Percentiles rank a stretch among this genome's conserved stretches.
phyloP scores from a whole-genome alignment of 805 yeast genomes.

The Danielozyma ontarioensis region DNA sequence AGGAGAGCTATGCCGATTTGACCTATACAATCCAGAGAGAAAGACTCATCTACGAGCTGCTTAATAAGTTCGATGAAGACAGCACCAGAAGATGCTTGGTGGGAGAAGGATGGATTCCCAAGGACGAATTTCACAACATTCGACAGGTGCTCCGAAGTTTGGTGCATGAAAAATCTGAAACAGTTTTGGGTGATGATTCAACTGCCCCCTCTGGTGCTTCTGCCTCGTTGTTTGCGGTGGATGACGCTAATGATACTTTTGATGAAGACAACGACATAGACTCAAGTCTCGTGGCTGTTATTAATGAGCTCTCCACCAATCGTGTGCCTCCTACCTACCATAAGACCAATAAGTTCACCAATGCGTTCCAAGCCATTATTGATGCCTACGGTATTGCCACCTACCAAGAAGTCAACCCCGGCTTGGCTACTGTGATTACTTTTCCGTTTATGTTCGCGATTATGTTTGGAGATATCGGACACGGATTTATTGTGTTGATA shows the following conservation, averaged over 20 bases:
- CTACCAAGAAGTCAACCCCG: conserved; percentile 94
- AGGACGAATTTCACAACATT: conserved; percentile 38
- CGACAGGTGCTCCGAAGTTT: conserved; percentile 37
- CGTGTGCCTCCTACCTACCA: conserved; percentile 93
- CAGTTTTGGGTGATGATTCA: conserved; percentile 4
- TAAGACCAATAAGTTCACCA: conserved; percentile 90
- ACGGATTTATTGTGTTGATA: conserved; percentile 77
- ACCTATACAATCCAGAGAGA: conserved; percentile 43
- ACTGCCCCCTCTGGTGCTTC: conserved; percentile 2
- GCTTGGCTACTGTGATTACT: conserved; percentile 88
- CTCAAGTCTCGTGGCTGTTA: conserved; percentile 19
- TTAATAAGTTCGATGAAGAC: conserved; percentile 68
- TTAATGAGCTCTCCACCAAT: conserved; percentile 63
- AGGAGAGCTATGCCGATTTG: conserved; percentile 30
- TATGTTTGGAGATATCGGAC: conserved; percentile 99
- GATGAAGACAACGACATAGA: conserved; percentile 12
- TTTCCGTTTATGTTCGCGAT: conserved; percentile 98
- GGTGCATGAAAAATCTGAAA: conserved; percentile 31
- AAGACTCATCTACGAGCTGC: conserved; percentile 50
- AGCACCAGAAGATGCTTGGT: conserved; percentile 58
- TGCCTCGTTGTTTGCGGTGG: conserved; percentile 18
- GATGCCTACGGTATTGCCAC: conserved; percentile 95
- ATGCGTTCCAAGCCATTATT: conserved; percentile 87
- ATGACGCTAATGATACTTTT: conserved; percentile 12
- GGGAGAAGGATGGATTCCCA: conserved; percentile 75